phyloP scores from a whole-genome alignment of 371 early-diverging fungal species.

The Mucor circinelloides region DNA sequence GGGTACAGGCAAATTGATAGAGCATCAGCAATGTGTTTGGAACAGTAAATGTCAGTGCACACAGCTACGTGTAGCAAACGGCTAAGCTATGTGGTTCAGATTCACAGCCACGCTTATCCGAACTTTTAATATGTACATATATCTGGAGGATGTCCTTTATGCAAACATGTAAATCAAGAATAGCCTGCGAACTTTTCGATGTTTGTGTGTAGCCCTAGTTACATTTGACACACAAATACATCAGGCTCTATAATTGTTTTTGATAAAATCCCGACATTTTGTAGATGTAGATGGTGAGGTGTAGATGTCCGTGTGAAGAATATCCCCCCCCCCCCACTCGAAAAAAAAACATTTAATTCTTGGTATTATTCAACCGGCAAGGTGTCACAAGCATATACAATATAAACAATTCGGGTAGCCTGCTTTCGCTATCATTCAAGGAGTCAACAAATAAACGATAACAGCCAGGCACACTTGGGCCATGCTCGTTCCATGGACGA shows the following conservation, averaged over 20 bases:
- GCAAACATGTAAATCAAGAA: not conserved
- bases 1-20: no score
- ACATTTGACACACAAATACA: not conserved
- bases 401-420: not conserved
- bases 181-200: not conserved
- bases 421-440: not conserved
- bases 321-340: not conserved
- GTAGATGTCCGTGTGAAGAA: not conserved
- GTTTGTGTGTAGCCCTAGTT: not conserved
- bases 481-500: not conserved
- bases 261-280: not conserved
- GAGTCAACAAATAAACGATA: not conserved
- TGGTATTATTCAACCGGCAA: not conserved
- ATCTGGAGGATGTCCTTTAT: not conserved
- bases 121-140: not conserved
- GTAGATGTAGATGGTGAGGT: not conserved
- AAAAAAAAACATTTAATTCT: constrained; percentile 1
- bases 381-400: not conserved
- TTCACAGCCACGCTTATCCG: not conserved
- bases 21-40: no score
- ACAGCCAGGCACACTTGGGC: not conserved
- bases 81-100: not conserved
- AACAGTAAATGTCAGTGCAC: not conserved
- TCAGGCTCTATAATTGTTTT: not conserved
- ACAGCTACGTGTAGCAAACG: not conserved